phyloP scores from a whole-genome alignment of 768 basidiomycete genomes.

The Boletus rufocinnamomeus region DNA sequence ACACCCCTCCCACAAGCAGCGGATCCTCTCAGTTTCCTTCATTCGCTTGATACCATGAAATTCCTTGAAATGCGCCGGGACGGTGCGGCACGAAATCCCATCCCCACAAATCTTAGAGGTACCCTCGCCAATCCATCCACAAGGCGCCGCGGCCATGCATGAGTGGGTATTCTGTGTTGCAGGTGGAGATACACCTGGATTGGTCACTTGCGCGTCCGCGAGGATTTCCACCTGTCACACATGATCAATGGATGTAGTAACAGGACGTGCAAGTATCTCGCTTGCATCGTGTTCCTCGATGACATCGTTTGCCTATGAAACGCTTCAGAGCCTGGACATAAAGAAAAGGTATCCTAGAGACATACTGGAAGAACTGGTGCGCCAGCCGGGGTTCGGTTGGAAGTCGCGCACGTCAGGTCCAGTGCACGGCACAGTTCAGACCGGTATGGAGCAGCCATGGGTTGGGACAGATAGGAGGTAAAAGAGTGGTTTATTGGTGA shows the following conservation, averaged over 20 bases:
- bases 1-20: slow-evolving; percentile 10
- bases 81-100: neutral
- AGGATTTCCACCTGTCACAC: too few relatives aligned
- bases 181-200: too few relatives aligned
- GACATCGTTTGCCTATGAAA: neutral
- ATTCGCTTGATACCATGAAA: neutral
- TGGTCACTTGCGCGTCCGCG: too few relatives aligned
- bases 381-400: too few relatives aligned
- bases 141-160: neutral
- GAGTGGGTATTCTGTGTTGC: neutral
- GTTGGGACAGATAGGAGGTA: too few relatives aligned
- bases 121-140: neutral
- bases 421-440: slow-evolving; percentile 1
- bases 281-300: slow-evolving; percentile 1
- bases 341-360: too few relatives aligned
- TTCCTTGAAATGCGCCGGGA: neutral
- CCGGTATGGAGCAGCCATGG: neutral
- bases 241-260: too few relatives aligned
- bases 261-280: neutral
- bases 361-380: neutral
- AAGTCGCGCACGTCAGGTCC: neutral
- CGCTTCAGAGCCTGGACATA: neutral
- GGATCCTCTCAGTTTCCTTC: accelerated
- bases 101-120: neutral
- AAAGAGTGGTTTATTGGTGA: too few relatives aligned